Evolutionary conservation across 768 basidiomycete species (phyloP).

Genomic region (Atractiella rhizophila): DNA sequence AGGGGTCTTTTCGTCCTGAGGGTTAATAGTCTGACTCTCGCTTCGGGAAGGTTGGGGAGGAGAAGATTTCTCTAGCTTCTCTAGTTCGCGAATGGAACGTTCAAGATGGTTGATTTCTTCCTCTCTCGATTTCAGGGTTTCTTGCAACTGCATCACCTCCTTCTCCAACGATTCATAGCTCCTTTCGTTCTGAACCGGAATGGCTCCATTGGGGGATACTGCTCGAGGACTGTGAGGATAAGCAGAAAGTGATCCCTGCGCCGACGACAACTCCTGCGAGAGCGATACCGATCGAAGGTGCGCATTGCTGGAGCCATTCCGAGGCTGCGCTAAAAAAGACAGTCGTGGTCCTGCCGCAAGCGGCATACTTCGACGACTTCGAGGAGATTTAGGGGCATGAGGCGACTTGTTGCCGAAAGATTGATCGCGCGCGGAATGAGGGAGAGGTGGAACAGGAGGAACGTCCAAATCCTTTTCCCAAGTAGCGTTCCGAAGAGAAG

Average conservation of each 20-base stretch:
- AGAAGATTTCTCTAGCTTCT: slow-evolving; percentile 6
- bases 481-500: neutral
- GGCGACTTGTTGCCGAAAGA: too few species aligned
- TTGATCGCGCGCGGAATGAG: neutral
- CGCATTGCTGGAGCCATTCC: slow-evolving; percentile 25
- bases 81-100: neutral
- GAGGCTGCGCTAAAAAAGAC: slow-evolving; percentile 16
- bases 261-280: slow-evolving; percentile 47
- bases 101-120: slow-evolving; percentile 57
- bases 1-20: neutral
- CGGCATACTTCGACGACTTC: slow-evolving; percentile 14
- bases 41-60: slow-evolving; percentile 16
- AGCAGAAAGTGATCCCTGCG: slow-evolving; percentile 21
- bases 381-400: slow-evolving; percentile 7
- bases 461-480: neutral
- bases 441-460: neutral
- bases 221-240: slow-evolving; percentile 12
- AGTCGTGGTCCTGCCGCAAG: slow-evolving; percentile 9
- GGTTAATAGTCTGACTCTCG: neutral
- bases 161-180: slow-evolving; percentile 66
- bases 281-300: slow-evolving; percentile 81
- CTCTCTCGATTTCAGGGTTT: slow-evolving; percentile 71
- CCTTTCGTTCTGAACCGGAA: slow-evolving; percentile 37
- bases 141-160: slow-evolving; percentile 85
- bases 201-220: slow-evolving; percentile 25